Base-by-base conservation (phyloP, 129 eudicot genomes). In the Helianthus tuberosus region DNA sequence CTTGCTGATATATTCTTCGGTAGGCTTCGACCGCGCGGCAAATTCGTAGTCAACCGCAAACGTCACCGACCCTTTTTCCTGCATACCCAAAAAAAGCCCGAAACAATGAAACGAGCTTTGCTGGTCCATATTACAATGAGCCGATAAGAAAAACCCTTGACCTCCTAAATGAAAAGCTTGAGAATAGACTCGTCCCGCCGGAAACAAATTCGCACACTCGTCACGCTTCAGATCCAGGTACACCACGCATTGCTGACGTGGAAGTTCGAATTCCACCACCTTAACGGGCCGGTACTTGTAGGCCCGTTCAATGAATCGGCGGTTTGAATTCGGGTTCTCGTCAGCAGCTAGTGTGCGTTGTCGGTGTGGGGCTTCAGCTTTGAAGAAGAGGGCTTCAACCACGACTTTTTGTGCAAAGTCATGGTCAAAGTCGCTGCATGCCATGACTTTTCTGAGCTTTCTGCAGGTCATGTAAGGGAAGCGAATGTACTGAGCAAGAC, bases 381-480 rank as follows among this genome's bases (percentile, higher is more conserved):
- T 91, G 85, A 82, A 91, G 51, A 91, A 89, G 53, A 91, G 87
- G 43, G 97, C 93, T 44, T 91, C 97, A 0, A 86, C 87, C 27
- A 91, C 97, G 23, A 80, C 75, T 62, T 89, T 89, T 9, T 89
- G 85, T 0, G 93, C 93, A 1, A 86, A 82, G 2, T 91, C 96
- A 11, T 81, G 89, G 23, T 91, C 96, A 48, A 91, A 91, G 83
- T 91, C 96, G 39, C 47, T 80, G 85, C 97, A 91, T 2, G 84
- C 82, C 60, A 91, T 74, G 27, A 91, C 96, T 70, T 91, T 89
- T 66, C 83, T 72, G 38, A 91, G 93, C 68, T 91, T 91, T 50
- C 96, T 75, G 73, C 89, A 85, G 12, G 89, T 91, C 97, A 91
- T 89, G 87, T 72, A 84, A 8, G 97, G 97, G 80, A 91, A 91